Evolutionary conservation across 2,329 filamentous ascomycete species (phyloP).

Genomic region (Colletotrichum navitas): DNA sequence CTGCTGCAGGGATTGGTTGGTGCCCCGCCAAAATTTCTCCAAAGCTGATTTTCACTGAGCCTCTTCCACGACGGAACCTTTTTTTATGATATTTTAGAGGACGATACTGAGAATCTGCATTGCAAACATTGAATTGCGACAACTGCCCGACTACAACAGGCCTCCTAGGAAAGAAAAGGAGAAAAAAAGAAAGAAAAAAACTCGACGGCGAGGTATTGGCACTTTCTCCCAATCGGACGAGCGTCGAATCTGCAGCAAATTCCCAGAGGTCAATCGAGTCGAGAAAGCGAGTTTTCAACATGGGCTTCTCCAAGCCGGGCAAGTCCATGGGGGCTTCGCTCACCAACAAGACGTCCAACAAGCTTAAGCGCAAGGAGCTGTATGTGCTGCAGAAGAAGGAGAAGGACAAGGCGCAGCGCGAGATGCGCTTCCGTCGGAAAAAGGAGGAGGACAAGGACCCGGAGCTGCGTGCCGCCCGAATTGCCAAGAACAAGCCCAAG

Average conservation of each 20-base stretch:
- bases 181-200: background rate
- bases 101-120: background rate
- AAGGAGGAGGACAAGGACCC: constrained; percentile 90
- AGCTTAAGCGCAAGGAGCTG: constrained; percentile 81
- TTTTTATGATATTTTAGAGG: background rate
- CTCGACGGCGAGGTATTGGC: background rate
- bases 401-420: constrained; percentile 79
- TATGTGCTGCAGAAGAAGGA: constrained; percentile 85
- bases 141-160: background rate
- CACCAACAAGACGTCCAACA: constrained; percentile 74
- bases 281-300: constrained; percentile 1
- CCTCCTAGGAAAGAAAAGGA: no score
- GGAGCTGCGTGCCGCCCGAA: constrained; percentile 76
- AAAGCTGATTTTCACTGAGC: constrained; percentile 31
- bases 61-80: constrained; percentile 2
- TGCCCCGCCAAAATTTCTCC: constrained; percentile 44
- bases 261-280: background rate
- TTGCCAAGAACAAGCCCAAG: constrained; percentile 81
- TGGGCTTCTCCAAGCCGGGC: constrained; percentile 43
- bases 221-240: background rate
- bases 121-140: constrained; percentile 4
- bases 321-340: constrained; percentile 48
- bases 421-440: constrained; percentile 81
- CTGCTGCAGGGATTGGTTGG: constrained; percentile 38
- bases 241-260: background rate